phyloP scores from a whole-genome alignment of 2,329 filamentous ascomycete species.

The Lachnellula cervina region DNA sequence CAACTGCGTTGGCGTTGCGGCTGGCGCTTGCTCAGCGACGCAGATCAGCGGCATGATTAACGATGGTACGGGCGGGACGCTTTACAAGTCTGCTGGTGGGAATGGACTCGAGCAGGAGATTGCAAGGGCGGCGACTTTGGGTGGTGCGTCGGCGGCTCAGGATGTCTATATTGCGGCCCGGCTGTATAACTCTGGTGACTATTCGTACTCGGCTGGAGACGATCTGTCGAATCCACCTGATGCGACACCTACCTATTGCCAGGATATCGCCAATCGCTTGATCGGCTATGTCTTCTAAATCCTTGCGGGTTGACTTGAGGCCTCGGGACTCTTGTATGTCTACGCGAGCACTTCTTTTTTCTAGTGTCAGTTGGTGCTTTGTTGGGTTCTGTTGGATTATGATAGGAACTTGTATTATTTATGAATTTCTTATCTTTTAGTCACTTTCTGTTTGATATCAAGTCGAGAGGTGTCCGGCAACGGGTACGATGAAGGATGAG shows the following conservation, averaged over 20 bases:
- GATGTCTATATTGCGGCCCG: slow-evolving; percentile 1
- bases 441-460: too few relatives aligned
- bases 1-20: slow-evolving; percentile 1
- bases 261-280: slow-evolving; percentile 5
- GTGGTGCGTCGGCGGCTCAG: not conserved
- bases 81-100: not conserved
- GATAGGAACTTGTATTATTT: too few relatives aligned
- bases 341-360: not conserved
- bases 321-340: not conserved
- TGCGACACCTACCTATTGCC: slow-evolving; percentile 1
- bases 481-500: too few relatives aligned
- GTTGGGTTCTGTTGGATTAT: too few relatives aligned
- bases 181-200: slow-evolving; percentile 6
- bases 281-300: slow-evolving; percentile 3
- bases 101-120: not conserved
- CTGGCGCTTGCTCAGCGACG: not conserved
- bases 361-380: not conserved
- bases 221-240: not conserved
- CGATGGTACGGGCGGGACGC: slow-evolving; percentile 2
- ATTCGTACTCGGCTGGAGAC: not conserved
- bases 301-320: not conserved
- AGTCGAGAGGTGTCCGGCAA: too few relatives aligned
- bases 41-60: slow-evolving; percentile 5
- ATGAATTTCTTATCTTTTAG: too few relatives aligned
- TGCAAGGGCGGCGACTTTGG: not conserved